These are phyloP conservation scores for Chlorella vulgaris DNA, from an alignment of 139 green algal genomes.

Conservation along the genomic window DNA sequence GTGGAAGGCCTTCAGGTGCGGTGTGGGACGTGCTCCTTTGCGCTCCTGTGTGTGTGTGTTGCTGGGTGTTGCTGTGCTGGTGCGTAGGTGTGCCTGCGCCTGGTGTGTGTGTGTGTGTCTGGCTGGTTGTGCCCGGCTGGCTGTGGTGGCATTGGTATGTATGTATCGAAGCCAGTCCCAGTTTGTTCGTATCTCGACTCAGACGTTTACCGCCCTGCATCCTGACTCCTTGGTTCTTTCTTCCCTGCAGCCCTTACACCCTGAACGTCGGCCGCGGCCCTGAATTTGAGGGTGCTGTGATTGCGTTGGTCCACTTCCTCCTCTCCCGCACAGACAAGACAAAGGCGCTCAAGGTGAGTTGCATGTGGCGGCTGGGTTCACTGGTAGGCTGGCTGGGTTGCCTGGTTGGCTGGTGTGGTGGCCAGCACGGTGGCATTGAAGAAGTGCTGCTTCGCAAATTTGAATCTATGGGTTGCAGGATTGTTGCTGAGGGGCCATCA, in stretches of 20 bases:
- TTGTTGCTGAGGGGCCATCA: too few relatives aligned
- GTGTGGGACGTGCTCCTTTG: background rate
- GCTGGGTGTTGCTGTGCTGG: background rate
- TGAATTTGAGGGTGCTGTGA: constrained; percentile 99
- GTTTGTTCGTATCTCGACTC: background rate
- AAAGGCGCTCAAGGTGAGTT: constrained; percentile 43
- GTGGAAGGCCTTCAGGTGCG: constrained; percentile 96
- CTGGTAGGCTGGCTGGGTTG: background rate
- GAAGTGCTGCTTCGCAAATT: background rate
- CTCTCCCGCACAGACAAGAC: constrained; percentile 95
- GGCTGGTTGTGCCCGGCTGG: too few relatives aligned
- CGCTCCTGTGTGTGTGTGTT: background rate
- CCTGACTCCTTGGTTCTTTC: background rate
- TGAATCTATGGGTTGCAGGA: too few relatives aligned
- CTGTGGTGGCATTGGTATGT: too few relatives aligned
- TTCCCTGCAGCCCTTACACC: constrained; percentile 48
- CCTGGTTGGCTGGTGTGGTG: background rate
- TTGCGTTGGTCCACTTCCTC: constrained; percentile 96
- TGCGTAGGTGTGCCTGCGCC: background rate
- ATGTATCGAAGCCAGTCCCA: background rate
- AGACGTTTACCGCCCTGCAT: background rate
- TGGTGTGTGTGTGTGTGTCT: background rate
- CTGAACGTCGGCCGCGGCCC: constrained; percentile 77
- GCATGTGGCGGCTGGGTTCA: background rate
- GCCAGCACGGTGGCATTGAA: too few relatives aligned